Percentiles rank a stretch among this genome's conserved stretches.
Conservation (phyloP, 164 flowering plant genomes). For the Dillenia turbinata region DNA sequence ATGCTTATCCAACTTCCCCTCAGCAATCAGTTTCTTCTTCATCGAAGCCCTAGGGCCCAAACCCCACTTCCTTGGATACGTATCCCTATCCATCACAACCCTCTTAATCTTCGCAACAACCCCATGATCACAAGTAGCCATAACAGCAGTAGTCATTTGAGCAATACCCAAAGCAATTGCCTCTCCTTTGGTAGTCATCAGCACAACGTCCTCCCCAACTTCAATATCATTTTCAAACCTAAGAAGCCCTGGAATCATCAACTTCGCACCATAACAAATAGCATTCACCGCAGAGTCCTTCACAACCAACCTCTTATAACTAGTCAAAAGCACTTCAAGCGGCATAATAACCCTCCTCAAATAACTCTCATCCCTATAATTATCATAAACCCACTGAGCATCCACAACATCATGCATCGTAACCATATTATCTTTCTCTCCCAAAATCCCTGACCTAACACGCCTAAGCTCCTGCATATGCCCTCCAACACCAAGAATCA, state of each 20-base stretch:
- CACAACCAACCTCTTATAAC: conserved; percentile 79
- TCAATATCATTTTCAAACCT: conserved; percentile 80
- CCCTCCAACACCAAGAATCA: conserved; percentile 67
- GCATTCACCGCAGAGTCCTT: conserved; percentile 87
- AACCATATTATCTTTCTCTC: conserved; percentile 82
- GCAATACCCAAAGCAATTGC: conserved; percentile 79
- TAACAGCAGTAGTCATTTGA: conserved; percentile 81
- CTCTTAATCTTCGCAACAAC: conserved; percentile 80
- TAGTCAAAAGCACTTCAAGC: conserved; percentile 58
- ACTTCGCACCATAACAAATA: conserved; percentile 76
- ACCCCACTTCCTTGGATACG: conserved; percentile 84
- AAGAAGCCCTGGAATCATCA: conserved; percentile 79
- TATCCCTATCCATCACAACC: conserved; percentile 85
- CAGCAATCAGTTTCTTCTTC: conserved; percentile 71
- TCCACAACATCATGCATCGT: conserved; percentile 83
- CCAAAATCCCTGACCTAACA: conserved; percentile 70
- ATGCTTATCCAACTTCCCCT: conserved; percentile 62
- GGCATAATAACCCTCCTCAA: conserved; percentile 74
- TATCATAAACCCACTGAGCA: conserved; percentile 72
- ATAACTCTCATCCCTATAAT: conserved; percentile 58
- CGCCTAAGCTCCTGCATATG: conserved; percentile 86
- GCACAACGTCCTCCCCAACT: conserved; percentile 65
- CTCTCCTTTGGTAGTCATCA: conserved; percentile 83
- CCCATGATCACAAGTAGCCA: conserved; percentile 85
- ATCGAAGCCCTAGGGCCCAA: conserved; percentile 73